phyloP scores from a whole-genome alignment of 306 rosid species.

The Sophora flavescens region DNA sequence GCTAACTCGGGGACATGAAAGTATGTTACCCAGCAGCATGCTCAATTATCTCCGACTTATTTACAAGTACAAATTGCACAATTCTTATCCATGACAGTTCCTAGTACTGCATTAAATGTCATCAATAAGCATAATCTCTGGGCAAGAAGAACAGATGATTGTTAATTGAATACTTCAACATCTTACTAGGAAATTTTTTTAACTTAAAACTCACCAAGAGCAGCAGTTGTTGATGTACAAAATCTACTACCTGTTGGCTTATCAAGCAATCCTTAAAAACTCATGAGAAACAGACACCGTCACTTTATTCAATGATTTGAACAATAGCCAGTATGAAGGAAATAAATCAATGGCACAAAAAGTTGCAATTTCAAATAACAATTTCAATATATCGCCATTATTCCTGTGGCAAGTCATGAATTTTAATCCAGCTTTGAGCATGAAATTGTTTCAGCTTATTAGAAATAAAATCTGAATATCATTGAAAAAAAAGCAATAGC shows the following conservation, averaged over 20 bases:
- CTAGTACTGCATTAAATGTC: neutral
- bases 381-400: too few relatives aligned
- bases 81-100: neutral
- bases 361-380: too few relatives aligned
- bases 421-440: too few relatives aligned
- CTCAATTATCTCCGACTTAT: neutral
- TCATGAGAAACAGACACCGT: constrained; percentile 7
- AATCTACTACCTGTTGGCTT: constrained; percentile 93
- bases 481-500: too few relatives aligned
- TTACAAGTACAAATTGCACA: neutral
- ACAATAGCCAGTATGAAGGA: neutral
- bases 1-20: too few relatives aligned
- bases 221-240: constrained; percentile 72
- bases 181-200: neutral
- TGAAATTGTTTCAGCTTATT: too few relatives aligned
- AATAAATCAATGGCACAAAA: too few relatives aligned
- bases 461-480: too few relatives aligned
- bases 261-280: constrained; percentile 88
- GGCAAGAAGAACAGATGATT: neutral
- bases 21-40: neutral
- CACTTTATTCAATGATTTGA: neutral
- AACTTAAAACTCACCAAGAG: constrained; percentile 56
- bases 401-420: too few relatives aligned
- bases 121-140: neutral
- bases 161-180: neutral